A percentile compares a stretch with the other conserved stretches of the same genome.
These are phyloP conservation scores for Nannochloropsis limnetica DNA, from an alignment of 352 stramenopile species.

Conservation along the genomic window DNA sequence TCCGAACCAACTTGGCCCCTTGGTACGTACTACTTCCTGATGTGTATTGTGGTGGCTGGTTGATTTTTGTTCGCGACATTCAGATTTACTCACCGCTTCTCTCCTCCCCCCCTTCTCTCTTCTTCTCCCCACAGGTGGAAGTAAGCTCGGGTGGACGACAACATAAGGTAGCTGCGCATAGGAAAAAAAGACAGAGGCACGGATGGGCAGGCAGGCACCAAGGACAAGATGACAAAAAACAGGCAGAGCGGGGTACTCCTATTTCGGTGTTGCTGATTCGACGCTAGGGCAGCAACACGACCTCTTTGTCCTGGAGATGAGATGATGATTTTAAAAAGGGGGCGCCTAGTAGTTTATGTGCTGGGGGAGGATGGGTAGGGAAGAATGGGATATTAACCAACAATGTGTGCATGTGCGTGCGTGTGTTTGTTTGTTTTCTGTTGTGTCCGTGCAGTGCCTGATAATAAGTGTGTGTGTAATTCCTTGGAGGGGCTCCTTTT, in stretches of 20 bases:
- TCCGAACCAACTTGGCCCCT: constrained; percentile 67
- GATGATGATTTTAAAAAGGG: background rate
- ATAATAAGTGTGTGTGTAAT: background rate
- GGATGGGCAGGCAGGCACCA: background rate
- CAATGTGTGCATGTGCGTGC: background rate
- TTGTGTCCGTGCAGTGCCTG: background rate
- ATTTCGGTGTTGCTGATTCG: too few relatives aligned
- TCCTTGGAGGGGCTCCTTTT: background rate
- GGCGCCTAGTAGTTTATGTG: background rate
- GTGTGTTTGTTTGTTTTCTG: background rate
- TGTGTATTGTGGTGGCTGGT: background rate
- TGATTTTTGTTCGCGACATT: background rate
- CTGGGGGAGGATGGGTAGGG: background rate
- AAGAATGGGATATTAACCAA: background rate
- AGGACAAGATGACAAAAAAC: too few relatives aligned
- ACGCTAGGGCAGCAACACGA: too few relatives aligned
- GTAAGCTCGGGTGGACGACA: background rate
- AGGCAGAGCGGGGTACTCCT: too few relatives aligned
- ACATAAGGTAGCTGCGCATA: background rate
- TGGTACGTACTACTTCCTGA: constrained; percentile 65
- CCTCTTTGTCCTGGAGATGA: too few relatives aligned
- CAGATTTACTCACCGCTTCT: background rate
- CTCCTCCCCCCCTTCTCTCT: background rate
- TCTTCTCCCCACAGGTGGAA: background rate
- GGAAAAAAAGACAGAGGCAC: background rate